Evolutionary conservation across 106 monocot genomes (phyloP).

Genomic region (Amphibolis antarctica): DNA sequence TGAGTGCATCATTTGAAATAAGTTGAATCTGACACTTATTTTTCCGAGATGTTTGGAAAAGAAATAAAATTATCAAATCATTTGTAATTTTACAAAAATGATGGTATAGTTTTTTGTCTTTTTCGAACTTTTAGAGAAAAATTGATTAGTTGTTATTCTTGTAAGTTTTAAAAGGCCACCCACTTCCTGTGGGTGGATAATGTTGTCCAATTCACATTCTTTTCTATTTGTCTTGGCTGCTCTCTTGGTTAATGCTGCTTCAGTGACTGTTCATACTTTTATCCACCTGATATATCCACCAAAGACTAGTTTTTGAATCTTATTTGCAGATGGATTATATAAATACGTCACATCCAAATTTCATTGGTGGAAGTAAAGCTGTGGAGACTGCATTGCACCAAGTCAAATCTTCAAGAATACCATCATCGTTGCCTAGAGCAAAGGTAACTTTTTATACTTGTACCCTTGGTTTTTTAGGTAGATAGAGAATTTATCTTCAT

Average conservation of each 20-base stretch:
- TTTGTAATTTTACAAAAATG: too few species aligned
- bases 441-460: slow-evolving; percentile 10
- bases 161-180: neutral
- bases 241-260: too few species aligned
- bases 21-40: too few species aligned
- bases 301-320: neutral
- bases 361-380: slow-evolving; percentile 28
- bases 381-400: slow-evolving; percentile 21
- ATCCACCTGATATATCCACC: neutral
- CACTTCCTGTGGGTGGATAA: neutral
- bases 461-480: neutral
- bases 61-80: too few species aligned
- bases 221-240: neutral
- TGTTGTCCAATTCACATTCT: neutral
- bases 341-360: slow-evolving; percentile 30
- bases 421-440: slow-evolving; percentile 10
- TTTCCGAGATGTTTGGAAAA: too few species aligned
- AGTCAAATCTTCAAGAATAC: slow-evolving; percentile 10
- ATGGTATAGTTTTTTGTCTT: too few species aligned
- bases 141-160: neutral
- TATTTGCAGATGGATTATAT: slow-evolving; percentile 29
- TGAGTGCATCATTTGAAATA: too few species aligned
- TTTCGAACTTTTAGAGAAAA: neutral
- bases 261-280: neutral
- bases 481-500: too few species aligned